Conservation (phyloP, 306 rosid genomes). For the Lagenaria siceraria region DNA sequence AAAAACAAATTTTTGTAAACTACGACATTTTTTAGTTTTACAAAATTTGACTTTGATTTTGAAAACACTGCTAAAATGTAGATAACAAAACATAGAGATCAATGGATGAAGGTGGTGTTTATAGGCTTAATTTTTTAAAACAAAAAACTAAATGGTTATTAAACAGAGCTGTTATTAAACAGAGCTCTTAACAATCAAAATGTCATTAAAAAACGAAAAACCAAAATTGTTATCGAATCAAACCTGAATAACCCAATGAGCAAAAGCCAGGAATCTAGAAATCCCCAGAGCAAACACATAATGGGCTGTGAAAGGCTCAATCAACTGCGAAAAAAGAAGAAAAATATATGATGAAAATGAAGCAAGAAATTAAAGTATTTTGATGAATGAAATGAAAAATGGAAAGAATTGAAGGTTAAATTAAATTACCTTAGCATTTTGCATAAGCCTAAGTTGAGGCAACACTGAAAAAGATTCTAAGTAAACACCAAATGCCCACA, state of each 20-base stretch:
- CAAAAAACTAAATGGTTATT: too few relatives aligned
- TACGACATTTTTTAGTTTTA: too few relatives aligned
- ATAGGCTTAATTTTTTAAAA: too few relatives aligned
- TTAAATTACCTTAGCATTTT: slow-evolving; percentile 60
- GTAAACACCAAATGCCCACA: slow-evolving; percentile 52
- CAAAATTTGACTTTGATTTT: too few relatives aligned
- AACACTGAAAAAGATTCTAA: slow-evolving; percentile 61
- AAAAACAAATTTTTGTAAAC: too few relatives aligned
- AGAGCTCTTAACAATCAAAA: too few relatives aligned
- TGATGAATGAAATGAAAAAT: background rate
- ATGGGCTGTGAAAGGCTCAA: slow-evolving; percentile 75
- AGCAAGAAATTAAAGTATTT: background rate
- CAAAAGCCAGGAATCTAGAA: slow-evolving; percentile 59
- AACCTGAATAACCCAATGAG: slow-evolving; percentile 62
- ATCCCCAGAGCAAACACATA: slow-evolving; percentile 79
- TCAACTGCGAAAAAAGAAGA: slow-evolving; percentile 23
- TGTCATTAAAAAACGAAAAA: too few relatives aligned
- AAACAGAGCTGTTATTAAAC: too few relatives aligned
- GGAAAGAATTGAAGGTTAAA: background rate
- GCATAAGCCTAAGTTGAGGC: slow-evolving; percentile 71
- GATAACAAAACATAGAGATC: too few relatives aligned
- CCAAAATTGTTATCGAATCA: too few relatives aligned
- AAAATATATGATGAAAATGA: background rate
- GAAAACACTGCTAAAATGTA: too few relatives aligned
- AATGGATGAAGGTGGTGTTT: too few relatives aligned